Percentiles rank a stretch among this genome's conserved stretches.
These are phyloP conservation scores for Cercophora samala DNA, from an alignment of 495 filamentous ascomycete genomes.

Conservation along the genomic window DNA sequence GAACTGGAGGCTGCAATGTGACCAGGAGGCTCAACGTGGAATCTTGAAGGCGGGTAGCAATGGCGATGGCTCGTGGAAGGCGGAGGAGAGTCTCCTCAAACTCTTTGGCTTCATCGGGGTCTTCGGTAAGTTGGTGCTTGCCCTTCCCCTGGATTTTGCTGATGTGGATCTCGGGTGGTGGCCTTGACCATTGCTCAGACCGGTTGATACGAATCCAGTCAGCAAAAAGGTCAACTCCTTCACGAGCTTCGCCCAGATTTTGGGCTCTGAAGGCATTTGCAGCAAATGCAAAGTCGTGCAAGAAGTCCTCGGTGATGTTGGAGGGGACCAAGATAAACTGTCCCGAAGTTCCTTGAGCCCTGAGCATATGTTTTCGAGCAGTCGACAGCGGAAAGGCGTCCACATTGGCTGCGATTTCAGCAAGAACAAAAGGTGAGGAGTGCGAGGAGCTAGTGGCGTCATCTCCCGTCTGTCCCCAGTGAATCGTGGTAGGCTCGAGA, in stretches of 20 bases:
- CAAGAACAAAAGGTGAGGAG: not conserved
- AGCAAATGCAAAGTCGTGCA: constrained; percentile 17
- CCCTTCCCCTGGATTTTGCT: not conserved
- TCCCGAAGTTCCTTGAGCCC: not conserved
- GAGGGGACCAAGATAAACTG: constrained; percentile 13
- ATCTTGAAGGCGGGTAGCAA: constrained; percentile 6
- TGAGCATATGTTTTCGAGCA: constrained; percentile 4
- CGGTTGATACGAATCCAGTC: constrained; percentile 8
- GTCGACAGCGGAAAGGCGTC: constrained; percentile 6
- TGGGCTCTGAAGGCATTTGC: constrained; percentile 1
- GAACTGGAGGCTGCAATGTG: constrained; percentile 13
- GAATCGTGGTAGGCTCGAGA: not conserved
- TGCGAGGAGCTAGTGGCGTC: not conserved
- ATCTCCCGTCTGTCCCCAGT: not conserved
- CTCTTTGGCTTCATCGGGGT: constrained; percentile 15
- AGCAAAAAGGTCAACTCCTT: constrained; percentile 8
- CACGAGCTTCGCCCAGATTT: not conserved
- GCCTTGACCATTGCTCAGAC: constrained; percentile 12
- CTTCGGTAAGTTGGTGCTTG: constrained; percentile 13
- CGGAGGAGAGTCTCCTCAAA: constrained; percentile 17
- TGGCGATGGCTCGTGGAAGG: constrained; percentile 16
- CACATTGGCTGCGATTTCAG: constrained; percentile 5
- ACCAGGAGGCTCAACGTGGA: constrained; percentile 1
- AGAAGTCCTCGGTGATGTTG: constrained; percentile 15
- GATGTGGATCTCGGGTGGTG: constrained; percentile 16